These are phyloP conservation scores for Trichoderma reesei DNA, from an alignment of 495 filamentous ascomycete genomes.

Conservation along the genomic window DNA sequence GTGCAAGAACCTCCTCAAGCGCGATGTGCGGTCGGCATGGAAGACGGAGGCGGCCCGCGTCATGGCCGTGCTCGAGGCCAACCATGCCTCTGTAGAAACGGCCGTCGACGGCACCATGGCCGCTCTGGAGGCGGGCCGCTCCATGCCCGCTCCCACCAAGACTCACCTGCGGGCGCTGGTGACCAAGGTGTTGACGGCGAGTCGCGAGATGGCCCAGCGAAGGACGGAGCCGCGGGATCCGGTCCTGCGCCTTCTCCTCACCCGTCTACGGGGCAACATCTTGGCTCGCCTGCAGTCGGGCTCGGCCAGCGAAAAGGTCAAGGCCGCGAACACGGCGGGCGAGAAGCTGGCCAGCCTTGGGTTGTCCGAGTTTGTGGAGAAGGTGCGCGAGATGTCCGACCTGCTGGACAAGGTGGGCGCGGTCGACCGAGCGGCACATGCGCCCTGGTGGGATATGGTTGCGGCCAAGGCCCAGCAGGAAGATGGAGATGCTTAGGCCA, in stretches of 20 bases:
- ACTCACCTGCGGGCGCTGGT: constrained; percentile 45
- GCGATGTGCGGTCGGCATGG: constrained; percentile 85
- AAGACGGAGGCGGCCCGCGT: constrained; percentile 75
- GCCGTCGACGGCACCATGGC: constrained; percentile 58
- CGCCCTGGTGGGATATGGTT: constrained; percentile 68
- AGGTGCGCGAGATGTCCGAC: constrained; percentile 74
- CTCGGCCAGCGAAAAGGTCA: constrained; percentile 70
- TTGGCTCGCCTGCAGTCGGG: constrained; percentile 64
- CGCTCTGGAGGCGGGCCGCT: constrained; percentile 67
- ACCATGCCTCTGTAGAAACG: constrained; percentile 45
- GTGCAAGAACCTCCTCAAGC: constrained; percentile 89
- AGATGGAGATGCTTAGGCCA: constrained; percentile 10
- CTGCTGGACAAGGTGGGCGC: constrained; percentile 62
- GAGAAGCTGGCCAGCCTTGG: constrained; percentile 74
- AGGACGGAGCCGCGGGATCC: constrained; percentile 57
- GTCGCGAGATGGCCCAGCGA: constrained; percentile 24
- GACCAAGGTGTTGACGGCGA: constrained; percentile 37
- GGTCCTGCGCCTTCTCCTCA: constrained; percentile 70
- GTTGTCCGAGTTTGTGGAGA: constrained; percentile 79
- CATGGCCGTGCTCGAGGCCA: constrained; percentile 39
- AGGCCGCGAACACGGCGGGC: constrained; percentile 68
- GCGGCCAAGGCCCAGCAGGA: constrained; percentile 33
- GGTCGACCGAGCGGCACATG: constrained; percentile 74
- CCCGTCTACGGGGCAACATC: constrained; percentile 63
- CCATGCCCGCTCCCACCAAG: constrained; percentile 62